Evolutionary conservation across 495 filamentous ascomycete genomes (phyloP), one percentile per base, ranked within the genome.

Genomic region (Parmelia sp.): DNA sequence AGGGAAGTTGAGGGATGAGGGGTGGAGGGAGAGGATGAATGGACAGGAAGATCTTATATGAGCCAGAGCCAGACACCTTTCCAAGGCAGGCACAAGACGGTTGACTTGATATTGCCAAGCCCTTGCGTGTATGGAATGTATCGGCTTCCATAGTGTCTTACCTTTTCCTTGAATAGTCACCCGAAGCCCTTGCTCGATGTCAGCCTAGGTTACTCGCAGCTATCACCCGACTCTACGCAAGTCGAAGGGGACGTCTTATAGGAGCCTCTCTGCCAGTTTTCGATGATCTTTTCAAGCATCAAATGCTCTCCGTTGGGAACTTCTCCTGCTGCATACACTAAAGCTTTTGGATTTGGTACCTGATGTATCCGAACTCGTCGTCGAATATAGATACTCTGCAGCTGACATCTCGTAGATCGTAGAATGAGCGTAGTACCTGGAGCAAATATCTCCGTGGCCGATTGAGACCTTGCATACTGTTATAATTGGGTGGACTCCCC

Each of bases 121-220:
- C 51, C 51, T 55, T 55, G 51, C 51, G 51, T 33, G 21, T 31
- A 33, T 55, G 27, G 29, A 33, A 33, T 53, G 49, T 53, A 31
- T 29, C 19, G 21, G 21, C n/a, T n/a, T n/a, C n/a, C n/a, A n/a
- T n/a, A n/a, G n/a, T n/a, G n/a, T n/a, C n/a, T n/a, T n/a, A n/a
- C n/a, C n/a, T n/a, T n/a, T n/a, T n/a, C n/a, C n/a, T n/a, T n/a
- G n/a, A n/a, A n/a, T n/a, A n/a, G n/a, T n/a, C n/a, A n/a, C n/a
- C n/a, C n/a, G n/a, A n/a, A n/a, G n/a, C n/a, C n/a, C n/a, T n/a
- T n/a, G n/a, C n/a, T n/a, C n/a, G n/a, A n/a, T n/a, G n/a, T n/a
- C n/a, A n/a, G n/a, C n/a, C n/a, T n/a, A n/a, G n/a, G n/a, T n/a
- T n/a, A n/a, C n/a, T n/a, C n/a, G n/a, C n/a, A n/a, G n/a, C n/a